Evolutionary conservation across 164 flowering plant genomes (phyloP), one percentile per base, ranked within the genome.

Genomic region (Cinnamomum micranthum): DNA sequence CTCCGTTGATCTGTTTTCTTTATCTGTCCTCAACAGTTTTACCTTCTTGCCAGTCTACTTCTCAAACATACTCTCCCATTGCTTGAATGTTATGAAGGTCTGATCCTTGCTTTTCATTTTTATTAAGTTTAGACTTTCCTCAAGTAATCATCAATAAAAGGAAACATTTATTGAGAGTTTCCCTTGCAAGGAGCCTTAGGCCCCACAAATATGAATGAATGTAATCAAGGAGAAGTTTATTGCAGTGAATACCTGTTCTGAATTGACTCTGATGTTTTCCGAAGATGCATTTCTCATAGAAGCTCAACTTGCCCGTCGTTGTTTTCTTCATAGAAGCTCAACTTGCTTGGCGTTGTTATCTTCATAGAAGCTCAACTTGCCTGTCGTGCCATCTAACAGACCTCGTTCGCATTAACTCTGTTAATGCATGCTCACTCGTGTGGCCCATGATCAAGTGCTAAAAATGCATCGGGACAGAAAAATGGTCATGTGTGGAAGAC

Each of bases 381-480:
- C 7, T 19, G n/a, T 19, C 2, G 0, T 25, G 19, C 72, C 27
- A 1, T 50, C 1, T 1, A 79, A 20, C 22, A 76, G 27, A 1
- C 69, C 66, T 25, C 33, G 28, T n/a, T 77, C 77, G 3, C 28
- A 27, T 31, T 2, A 79, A 31, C 1, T 31, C 12, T 23, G 4
- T 35, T 68, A 79, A 33, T 1, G 67, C 81, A 62, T 24, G 64
- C 64, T 76, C 69, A 24, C 78, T 58, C 58, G 72, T 17, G 52
- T 79, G 82, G 2, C 75, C 75, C n/a, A 77, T 41, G 1, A 78
- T 17, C 65, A 72, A 71, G 51, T 76, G 68, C 77, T 71, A 81
- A 3, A 79, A 23, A 12, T 22, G 20, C 1, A 75, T 62, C 2
- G 4, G 50, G 20, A 70, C 47, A 31, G 3, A 12, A 60, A n/a